Base-by-base conservation (phyloP, 2,329 filamentous ascomycete species). In the Cordyceps tenuipes region DNA sequence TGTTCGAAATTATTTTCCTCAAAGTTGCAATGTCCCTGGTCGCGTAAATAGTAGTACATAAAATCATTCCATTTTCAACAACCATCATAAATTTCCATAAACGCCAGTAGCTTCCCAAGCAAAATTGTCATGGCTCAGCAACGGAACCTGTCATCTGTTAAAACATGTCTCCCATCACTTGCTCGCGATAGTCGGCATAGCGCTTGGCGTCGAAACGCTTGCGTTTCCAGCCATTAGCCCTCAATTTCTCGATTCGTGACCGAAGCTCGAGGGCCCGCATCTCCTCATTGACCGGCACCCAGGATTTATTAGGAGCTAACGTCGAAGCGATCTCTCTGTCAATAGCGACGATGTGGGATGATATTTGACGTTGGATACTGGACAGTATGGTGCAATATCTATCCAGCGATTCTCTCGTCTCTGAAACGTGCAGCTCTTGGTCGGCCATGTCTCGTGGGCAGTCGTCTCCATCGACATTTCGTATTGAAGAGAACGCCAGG, bases 201-300 rank as follows among this genome's bases (percentile, higher is more conserved):
- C 79, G 75, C 49, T 72, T 69, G 6, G 72, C 71, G 62, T 85
- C 78, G 64, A 85, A 85, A 23, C 82, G 77, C 64, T 77, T 77
- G 31, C 82, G 72, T 66, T 76, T 76, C 82, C 82, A 85, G 2
- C 81, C 81, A 54, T 66, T 74, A n/a, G 76, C 76, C 21, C 80
- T 77, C 12, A 85, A 70, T 10, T 78, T 75, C 69, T 82, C 79
- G 63, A 85, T 83, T 26, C 82, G 76, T 7, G 78, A 74, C 61
- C 75, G 73, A 3, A 82, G 70, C 39, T 82, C 79, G 19, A 75
- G 65, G 2, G 66, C 64, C 19, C 73, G 72, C 58, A 72, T 64
- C 57, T 76, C 74, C 29, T 75, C 74, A 47, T 66, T 71, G 26
- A 44, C 61, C 23, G 56, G 61, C 63, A 50, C 67, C 46, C 17